Evolutionary conservation across 1,139 yeast genomes (phyloP), one percentile per base, ranked within the genome.

Genomic region (Meyerozyma smithsonii): DNA sequence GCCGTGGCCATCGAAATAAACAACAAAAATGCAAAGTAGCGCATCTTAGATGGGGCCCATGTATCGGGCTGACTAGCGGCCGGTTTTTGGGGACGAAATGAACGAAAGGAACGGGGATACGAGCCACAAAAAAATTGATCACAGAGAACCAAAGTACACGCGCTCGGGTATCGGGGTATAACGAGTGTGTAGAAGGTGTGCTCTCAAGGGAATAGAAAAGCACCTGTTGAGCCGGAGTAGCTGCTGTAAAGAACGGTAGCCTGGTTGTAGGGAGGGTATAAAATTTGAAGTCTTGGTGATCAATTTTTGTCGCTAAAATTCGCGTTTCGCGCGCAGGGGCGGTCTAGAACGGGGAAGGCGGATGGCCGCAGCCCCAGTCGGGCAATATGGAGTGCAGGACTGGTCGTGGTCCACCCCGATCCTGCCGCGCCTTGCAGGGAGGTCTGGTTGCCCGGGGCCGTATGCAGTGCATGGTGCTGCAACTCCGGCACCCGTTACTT

Each of bases 271-370:
- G 8, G 15, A 12, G 15, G 30, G 30, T 26, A 26, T 26, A 26
- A 5, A 26, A 12, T 8, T 26, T 26, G 10, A 4, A 10, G 15
- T 14, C 30, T 8, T 12, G 30, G 17, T 26, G 12, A 26, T 26
- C 30, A n/a, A 26, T 26, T 26, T 26, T 26, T 26, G 12, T 12
- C 30, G 30, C 10, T 30, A 6, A 26, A n/a, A 8, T 30, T 30
- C 34, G 34, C 34, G 34, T 30, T 30, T 30, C 34, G 34, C 34
- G 34, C 34, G 34, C 15, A 18, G 21, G 21, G 34, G 21, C 21
- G 34, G 20, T 30, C 34, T 30, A 30, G 34, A 30, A 16, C 34
- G 34, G 19, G 34, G 15, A 3, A 15, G 32, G 17, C 16, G 18
- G 32, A 15, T 15, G 17, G 18, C 5, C 15, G 32, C 32, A 15